Base-by-base conservation (phyloP, 2,329 filamentous ascomycete species). In the Monosporascus sp. region DNA sequence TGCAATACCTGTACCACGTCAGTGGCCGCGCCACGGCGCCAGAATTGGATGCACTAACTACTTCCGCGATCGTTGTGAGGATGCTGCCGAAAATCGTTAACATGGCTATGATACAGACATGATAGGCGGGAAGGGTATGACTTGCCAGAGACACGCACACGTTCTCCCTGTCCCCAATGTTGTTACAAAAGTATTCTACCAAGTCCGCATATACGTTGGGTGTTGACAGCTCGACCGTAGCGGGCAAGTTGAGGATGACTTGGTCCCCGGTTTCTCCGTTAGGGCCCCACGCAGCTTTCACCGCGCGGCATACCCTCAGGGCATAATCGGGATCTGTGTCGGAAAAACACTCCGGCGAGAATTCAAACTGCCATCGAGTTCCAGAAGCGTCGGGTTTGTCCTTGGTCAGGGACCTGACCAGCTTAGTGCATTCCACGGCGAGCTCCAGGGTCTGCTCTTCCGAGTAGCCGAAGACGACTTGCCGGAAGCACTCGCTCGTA, bases 111-210 rank as follows among this genome's bases (percentile, higher is more conserved):
- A 39, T 39, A 39, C 38, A 18, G 17, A 39, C 38, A 18, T 39
- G 9, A 20, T 17, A 18, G 15, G 18, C 38, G 38, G 18, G 38
- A 39, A 39, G 38, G 18, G 38, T 39, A 39, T 18, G 17, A 20
- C 38, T 39, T 39, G 38, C 38, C 38, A 39, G 38, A 18, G 38
- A 39, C 17, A 20, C 18, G 18, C 17, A 39, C 18, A 20, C 38
- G 18, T 39, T 7, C 38, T 39, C 38, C 17, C 38, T 39, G 17
- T n/a, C 38, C 18, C 38, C 18, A 9, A 39, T 39, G 18, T 39
- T 39, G 38, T 39, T 48, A 71, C 82, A 85, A 70, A 87, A 86
- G 68, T 82, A 86, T 64, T 87, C 27, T 17, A 58, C 39, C 47
- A 57, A 54, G 49, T 60, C 56, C 20, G 57, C 57, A 46, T 44